Base-by-base conservation (phyloP, 768 basidiomycete genomes). In the Hydnomerulius pinastri region DNA sequence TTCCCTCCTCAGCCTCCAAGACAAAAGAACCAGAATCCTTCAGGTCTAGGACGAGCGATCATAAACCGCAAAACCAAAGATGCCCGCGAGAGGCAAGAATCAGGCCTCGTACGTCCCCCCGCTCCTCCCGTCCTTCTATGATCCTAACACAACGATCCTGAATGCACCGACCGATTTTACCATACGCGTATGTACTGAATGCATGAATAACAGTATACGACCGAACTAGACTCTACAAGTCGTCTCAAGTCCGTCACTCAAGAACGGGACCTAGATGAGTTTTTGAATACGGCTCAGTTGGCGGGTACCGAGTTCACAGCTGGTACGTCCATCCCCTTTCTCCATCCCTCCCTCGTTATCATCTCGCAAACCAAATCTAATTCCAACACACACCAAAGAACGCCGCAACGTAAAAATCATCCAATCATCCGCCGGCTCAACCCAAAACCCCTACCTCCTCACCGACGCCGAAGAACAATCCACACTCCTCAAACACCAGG, bases 301-400 rank as follows among this genome's bases (percentile, higher is more conserved):
- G 97, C 97, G 12, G 96, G 89, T 43, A 90, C 90, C 10, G 92
- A 99, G 60, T 99, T 99, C 64, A 91, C 92, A 15, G 96, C 96
- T 29, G 96, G 95, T 96, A 52, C 29, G 81, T 60, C 21, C 25
- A 13, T 30, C 43, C 30, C 30, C 32, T 36, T 17, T 29, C 43
- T 9, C 21, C 24, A 27, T 37, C 3, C 15, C 35, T 23, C 13
- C 33, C 10, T 18, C n/a, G 32, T 30, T 33, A 38, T 43, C 23
- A n/a, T n/a, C n/a, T n/a, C n/a, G n/a, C n/a, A n/a, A n/a, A n/a
- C n/a, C 33, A 20, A 48, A 21, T 42, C 35, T 60, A 45, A 25
- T 53, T 51, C 36, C 49, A 18, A 42, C 21, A 29, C 23, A 24
- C 2, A 17, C 49, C 36, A 1, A 48, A 90, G 90, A 92, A 66